Percentiles rank a stretch among this genome's conserved stretches.
Conservation (phyloP, 495 filamentous ascomycete species). For the Margaritispora aquatica region DNA sequence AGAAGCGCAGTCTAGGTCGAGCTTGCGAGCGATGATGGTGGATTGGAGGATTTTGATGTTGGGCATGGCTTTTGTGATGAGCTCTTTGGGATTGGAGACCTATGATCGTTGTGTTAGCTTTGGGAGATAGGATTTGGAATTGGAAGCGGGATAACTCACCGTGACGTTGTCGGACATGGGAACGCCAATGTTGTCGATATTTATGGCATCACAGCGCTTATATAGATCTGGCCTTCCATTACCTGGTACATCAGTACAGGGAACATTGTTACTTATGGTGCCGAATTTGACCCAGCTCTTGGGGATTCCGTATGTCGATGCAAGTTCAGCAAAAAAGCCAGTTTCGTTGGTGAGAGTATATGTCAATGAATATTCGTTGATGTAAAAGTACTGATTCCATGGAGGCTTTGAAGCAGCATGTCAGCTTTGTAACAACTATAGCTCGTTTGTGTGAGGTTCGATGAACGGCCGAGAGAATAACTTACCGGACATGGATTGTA, state of each 20-base stretch:
- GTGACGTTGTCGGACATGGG: no score
- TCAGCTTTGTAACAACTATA: no score
- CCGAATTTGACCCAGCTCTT: neutral
- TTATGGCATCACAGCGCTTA: no score
- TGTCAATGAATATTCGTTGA: neutral
- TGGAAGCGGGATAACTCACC: neutral
- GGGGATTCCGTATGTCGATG: neutral
- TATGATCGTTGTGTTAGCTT: neutral
- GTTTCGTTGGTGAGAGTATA: neutral
- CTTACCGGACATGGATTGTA: no score
- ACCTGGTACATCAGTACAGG: no score
- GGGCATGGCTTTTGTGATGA: constrained; percentile 8
- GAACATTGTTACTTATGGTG: no score
- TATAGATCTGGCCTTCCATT: no score
- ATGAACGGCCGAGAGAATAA: no score
- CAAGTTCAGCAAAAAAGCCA: constrained; percentile 3
- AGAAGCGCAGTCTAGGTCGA: neutral
- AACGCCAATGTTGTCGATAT: no score
- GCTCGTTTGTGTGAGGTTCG: no score
- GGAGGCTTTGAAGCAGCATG: neutral
- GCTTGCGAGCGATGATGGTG: constrained; percentile 2
- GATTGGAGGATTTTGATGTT: constrained; percentile 9
- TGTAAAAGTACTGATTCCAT: neutral
- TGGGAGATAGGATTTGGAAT: neutral
- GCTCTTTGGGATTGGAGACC: constrained; percentile 19